Conservation (phyloP, 2,329 filamentous ascomycete species). For the Alternaria arbusti region DNA sequence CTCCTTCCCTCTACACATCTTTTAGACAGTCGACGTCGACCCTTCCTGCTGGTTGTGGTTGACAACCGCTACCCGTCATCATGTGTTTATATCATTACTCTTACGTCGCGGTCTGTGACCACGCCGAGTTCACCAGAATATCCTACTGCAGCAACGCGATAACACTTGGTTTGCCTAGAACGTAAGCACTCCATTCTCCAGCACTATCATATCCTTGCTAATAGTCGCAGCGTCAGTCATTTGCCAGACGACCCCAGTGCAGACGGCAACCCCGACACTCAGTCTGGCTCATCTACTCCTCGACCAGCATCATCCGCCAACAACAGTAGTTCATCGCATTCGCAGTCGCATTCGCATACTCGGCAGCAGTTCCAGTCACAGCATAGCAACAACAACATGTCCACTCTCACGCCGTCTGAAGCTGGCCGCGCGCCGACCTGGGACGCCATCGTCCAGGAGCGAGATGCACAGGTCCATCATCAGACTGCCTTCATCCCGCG, state of each 20-base stretch:
- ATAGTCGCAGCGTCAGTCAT: slow-evolving; percentile 23
- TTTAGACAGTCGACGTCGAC: slow-evolving; percentile 7
- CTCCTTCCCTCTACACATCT: slow-evolving; percentile 2
- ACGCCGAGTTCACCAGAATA: slow-evolving; percentile 38
- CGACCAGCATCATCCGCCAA: slow-evolving; percentile 15
- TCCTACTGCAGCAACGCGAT: slow-evolving; percentile 42
- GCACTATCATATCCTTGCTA: neutral
- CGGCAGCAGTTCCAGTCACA: slow-evolving; percentile 23
- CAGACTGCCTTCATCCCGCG: slow-evolving; percentile 27
- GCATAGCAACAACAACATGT: slow-evolving; percentile 32
- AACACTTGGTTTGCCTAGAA: slow-evolving; percentile 23
- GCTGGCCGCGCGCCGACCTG: slow-evolving; percentile 10
- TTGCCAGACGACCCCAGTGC: slow-evolving; percentile 17
- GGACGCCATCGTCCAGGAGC: neutral
- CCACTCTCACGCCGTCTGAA: slow-evolving; percentile 26
- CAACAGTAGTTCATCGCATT: slow-evolving; percentile 20
- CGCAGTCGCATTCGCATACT: slow-evolving; percentile 23
- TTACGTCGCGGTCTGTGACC: slow-evolving; percentile 41
- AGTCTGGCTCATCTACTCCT: slow-evolving; percentile 10
- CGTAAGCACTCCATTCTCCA: slow-evolving; percentile 14
- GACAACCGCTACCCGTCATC: slow-evolving; percentile 15
- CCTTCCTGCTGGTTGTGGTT: slow-evolving; percentile 11
- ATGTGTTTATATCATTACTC: slow-evolving; percentile 48
- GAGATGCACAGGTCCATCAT: neutral
- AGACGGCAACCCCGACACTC: slow-evolving; percentile 3